A percentile compares a stretch with the other conserved stretches of the same genome.
Conservation (phyloP, 1,284 basidiomycete species). For the Cryptococcus amylolentus region DNA sequence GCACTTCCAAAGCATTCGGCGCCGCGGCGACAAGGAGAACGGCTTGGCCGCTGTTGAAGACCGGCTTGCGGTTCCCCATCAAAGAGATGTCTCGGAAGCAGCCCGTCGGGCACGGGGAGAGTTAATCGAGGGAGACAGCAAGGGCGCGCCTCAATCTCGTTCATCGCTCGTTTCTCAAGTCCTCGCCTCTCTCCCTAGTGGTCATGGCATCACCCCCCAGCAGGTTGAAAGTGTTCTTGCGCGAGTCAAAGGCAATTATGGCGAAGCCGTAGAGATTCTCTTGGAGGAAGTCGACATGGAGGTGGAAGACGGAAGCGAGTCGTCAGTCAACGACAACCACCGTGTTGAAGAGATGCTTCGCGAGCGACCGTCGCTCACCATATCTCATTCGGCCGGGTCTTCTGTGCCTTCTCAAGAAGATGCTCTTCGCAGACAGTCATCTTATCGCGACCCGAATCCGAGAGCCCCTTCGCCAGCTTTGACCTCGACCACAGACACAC, state of each 20-base stretch:
- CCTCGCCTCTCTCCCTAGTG: slow-evolving; percentile 30
- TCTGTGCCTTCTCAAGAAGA: too few species aligned
- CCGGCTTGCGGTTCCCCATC: slow-evolving; percentile 33
- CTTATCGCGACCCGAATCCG: background rate
- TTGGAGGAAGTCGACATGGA: slow-evolving; percentile 33
- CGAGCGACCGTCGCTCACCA: background rate
- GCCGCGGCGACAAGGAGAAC: slow-evolving; percentile 30
- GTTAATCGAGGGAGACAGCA: slow-evolving; percentile 12
- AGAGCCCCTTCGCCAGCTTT: slow-evolving; percentile 4
- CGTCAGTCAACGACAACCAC: slow-evolving; percentile 14
- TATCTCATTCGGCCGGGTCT: background rate
- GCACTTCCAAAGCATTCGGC: slow-evolving; percentile 41
- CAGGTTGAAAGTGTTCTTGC: slow-evolving; percentile 25
- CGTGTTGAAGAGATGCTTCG: slow-evolving; percentile 14
- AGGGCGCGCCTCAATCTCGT: background rate
- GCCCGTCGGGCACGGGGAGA: slow-evolving; percentile 36
- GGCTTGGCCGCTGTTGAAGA: slow-evolving; percentile 43
- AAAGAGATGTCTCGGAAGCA: slow-evolving; percentile 31
- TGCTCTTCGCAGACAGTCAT: background rate
- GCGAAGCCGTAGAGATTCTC: slow-evolving; percentile 39
- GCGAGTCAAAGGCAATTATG: slow-evolving; percentile 35
- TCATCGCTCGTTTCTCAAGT: slow-evolving; percentile 12
- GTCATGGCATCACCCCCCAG: slow-evolving; percentile 23
- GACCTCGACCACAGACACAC: slow-evolving; percentile 8
- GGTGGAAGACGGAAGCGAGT: slow-evolving; percentile 8